Conservation (phyloP, 2,329 filamentous ascomycete genomes). For the Exophiala spinifera region DNA sequence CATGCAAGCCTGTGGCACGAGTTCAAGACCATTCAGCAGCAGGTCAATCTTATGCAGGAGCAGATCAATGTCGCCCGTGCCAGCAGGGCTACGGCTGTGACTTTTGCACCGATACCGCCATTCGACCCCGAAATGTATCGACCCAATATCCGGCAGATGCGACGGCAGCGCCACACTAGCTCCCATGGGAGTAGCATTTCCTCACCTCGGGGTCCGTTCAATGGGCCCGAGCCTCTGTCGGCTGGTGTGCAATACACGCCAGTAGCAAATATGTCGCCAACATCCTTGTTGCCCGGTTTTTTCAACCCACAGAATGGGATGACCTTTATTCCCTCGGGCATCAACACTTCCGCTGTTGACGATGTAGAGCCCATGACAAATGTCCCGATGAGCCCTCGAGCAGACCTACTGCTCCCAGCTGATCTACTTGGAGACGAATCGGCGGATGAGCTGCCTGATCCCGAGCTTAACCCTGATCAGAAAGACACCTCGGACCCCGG, state of each 20-base stretch:
- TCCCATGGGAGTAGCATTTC: conserved; percentile 49
- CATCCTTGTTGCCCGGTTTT: conserved; percentile 50
- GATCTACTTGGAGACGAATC: conserved; percentile 58
- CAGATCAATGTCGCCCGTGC: conserved; percentile 32
- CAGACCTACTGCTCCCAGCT: conserved; percentile 59
- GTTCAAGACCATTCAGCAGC: conserved; percentile 23
- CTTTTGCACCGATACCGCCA: conserved; percentile 40
- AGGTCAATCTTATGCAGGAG: conserved; percentile 25
- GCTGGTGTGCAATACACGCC: conserved; percentile 45
- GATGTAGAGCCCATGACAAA: conserved; percentile 57
- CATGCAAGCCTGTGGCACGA: conserved; percentile 37
- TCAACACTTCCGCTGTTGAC: conserved; percentile 29
- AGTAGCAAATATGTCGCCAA: conserved; percentile 52
- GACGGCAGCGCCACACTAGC: conserved; percentile 44
- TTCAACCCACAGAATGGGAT: conserved; percentile 64
- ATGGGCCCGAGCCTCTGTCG: conserved; percentile 37
- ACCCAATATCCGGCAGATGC: conserved; percentile 38
- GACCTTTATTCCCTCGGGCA: conserved; percentile 47
- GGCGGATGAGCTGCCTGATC: conserved; percentile 25
- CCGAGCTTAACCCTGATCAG: conserved; percentile 30
- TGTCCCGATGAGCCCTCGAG: conserved; percentile 62
- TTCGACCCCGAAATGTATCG: conserved; percentile 43
- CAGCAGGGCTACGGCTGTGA: conserved; percentile 41
- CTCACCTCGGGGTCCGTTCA: conserved; percentile 41
- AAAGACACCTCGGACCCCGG: conserved; percentile 8